Evolutionary conservation across 768 basidiomycete species (phyloP).

Genomic region (Lactarius indigo): DNA sequence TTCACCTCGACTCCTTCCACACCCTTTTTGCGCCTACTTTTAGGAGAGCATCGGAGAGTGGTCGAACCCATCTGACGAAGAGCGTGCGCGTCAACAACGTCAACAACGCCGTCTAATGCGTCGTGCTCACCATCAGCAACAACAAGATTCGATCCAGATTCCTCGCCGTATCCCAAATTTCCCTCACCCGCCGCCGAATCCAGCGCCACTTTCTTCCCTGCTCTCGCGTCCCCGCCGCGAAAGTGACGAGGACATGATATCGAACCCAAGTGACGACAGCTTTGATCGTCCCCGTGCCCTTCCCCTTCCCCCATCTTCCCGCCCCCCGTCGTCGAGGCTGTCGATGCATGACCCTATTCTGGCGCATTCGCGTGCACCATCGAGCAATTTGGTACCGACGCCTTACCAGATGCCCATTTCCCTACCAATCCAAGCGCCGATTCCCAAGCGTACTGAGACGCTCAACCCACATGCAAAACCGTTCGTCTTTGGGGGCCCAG

Average conservation of each 20-base stretch:
- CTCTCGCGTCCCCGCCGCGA: conserved; percentile 33
- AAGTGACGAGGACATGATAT: conserved; percentile 65
- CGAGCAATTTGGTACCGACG: conserved; percentile 22
- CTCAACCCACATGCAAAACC: conserved; percentile 83
- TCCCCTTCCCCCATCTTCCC: conserved; percentile 7
- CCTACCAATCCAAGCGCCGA: conserved; percentile 20
- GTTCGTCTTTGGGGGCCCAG: conserved; percentile 65
- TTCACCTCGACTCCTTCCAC: conserved; percentile 10
- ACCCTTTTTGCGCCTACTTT: conserved; percentile 17
- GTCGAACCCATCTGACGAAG: conserved; percentile 91
- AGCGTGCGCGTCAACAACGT: conserved; percentile 68
- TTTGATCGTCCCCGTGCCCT: conserved; percentile 16
- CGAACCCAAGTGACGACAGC: conserved; percentile 84
- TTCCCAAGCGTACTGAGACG: conserved; percentile 30
- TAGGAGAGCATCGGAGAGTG: conserved; percentile 80
- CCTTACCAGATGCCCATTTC: conserved; percentile 23
- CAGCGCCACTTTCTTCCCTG: conserved; percentile 36
- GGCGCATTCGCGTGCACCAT: conserved; percentile 53
- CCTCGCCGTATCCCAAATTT: conserved; percentile 77
- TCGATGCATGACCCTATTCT: conserved; percentile 58
- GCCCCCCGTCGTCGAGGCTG: conserved; percentile 54
- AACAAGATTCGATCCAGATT: conserved; percentile 40
- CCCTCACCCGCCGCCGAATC: conserved; percentile 65
- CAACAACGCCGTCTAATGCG: conserved; percentile 58
- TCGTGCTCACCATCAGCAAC: conserved; percentile 43